Evolutionary conservation across 1,139 yeast genomes (phyloP), one percentile per base, ranked within the genome.

Genomic region (Taphrina confusa): DNA sequence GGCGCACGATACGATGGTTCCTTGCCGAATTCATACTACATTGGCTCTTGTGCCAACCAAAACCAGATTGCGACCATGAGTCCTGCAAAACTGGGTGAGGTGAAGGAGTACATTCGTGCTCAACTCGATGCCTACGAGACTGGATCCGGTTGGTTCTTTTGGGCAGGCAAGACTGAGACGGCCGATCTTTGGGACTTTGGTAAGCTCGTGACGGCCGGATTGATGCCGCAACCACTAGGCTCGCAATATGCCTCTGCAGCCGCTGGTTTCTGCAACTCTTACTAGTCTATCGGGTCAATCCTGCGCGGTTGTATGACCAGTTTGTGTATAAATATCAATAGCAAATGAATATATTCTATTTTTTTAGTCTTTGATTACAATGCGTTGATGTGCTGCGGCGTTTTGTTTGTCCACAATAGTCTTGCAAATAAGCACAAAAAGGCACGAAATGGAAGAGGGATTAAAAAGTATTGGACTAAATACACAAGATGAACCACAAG

Each of bases 151-250:
- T 90, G 95, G 90, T 78, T 90, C 63, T 87, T 85, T 77, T 92
- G 97, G 98, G 83, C 84, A 72, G 90, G 85, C 82, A 91, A 89
- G 77, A 86, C 95, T 30, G 97, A 92, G 72, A 60, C 62, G 9
- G 82, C 94, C 18, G 72, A 85, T 56, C 97, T 90, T 71, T 92
- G 97, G 97, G 95, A 88, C 74, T 78, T 87, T 72, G 76, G 78
- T 63, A 76, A 77, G 64, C 79, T 90, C 68, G 75, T 80, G 22
- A 75, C 74, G 37, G 71, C 78, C 62, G 87, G 82, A 25, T 70
- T 89, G 58, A 85, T 91, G 80, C 97, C 97, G 58, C 84, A 78
- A 69, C 97, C 97, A 34, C 73, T 88, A 12, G 50, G 50, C 3
- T 28, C 25, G n/a, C 61, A 50, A 60, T 30, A 45, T 27, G 50